These are phyloP conservation scores for Rhexocercosporidium sp. DNA, from an alignment of 2,329 filamentous ascomycete species.

Conservation along the genomic window DNA sequence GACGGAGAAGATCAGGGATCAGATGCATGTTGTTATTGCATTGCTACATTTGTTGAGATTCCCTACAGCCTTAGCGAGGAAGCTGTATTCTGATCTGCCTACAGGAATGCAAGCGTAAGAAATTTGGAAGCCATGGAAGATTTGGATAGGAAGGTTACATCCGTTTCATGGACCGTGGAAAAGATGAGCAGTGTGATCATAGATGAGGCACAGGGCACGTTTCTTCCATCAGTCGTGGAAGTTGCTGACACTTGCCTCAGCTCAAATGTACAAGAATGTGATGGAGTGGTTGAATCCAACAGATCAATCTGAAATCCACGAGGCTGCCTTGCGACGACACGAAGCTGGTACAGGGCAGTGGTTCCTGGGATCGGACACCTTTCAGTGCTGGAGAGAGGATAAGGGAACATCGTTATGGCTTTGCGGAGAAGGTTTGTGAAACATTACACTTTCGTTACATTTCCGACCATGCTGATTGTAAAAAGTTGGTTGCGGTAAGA, in stretches of 20 bases:
- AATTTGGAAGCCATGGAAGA: background rate
- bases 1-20: background rate
- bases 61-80: background rate
- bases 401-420: background rate
- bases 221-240: no score
- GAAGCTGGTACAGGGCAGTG: background rate
- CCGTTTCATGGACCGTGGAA: background rate
- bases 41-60: background rate
- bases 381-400: background rate
- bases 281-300: background rate
- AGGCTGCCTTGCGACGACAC: background rate
- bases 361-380: background rate
- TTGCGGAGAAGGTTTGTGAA: background rate
- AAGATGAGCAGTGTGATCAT: background rate
- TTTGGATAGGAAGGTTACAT: background rate
- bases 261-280: background rate
- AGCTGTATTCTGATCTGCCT: background rate
- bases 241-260: background rate
- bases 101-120: background rate
- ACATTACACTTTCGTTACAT: no score
- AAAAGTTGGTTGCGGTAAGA: background rate
- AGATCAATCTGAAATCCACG: background rate
- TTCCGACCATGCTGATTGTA: background rate
- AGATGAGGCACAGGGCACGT: background rate
- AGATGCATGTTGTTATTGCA: background rate